Evolutionary conservation across 768 basidiomycete species (phyloP).

Genomic region (Phylloporus scabripes): DNA sequence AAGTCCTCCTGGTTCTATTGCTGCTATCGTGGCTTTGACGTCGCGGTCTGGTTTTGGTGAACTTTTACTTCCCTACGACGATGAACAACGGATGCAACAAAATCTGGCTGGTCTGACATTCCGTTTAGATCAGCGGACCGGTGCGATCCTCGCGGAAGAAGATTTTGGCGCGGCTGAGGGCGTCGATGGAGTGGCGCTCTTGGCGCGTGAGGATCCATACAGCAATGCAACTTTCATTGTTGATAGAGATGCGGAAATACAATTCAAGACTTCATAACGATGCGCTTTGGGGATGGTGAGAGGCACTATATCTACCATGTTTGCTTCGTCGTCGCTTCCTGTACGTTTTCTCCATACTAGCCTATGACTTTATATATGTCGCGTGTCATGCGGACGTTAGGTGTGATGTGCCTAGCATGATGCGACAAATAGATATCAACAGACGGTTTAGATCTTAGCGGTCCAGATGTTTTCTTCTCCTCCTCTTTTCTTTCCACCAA

Average conservation of each 20-base stretch:
- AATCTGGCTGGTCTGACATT: slow-evolving; percentile 51
- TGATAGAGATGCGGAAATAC: slow-evolving; percentile 1
- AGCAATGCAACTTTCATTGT: background rate
- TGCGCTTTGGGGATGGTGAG: background rate
- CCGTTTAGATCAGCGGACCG: slow-evolving; percentile 51
- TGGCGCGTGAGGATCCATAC: slow-evolving; percentile 10
- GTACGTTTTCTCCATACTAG: background rate
- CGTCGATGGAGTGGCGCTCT: slow-evolving; percentile 14
- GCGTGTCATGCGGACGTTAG: background rate
- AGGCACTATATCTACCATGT: background rate
- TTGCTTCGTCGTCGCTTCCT: background rate
- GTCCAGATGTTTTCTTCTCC: slow-evolving; percentile 26
- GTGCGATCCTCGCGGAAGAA: slow-evolving; percentile 58
- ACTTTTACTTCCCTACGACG: slow-evolving; percentile 55
- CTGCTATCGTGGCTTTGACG: slow-evolving; percentile 49
- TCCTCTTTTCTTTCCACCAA: slow-evolving; percentile 46
- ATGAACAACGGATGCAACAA: slow-evolving; percentile 37
- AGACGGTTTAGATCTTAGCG: slow-evolving; percentile 6
- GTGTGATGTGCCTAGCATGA: background rate
- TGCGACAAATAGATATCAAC: slow-evolving; percentile 23
- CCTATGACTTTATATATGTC: background rate
- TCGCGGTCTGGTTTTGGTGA: slow-evolving; percentile 59
- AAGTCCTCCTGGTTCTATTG: slow-evolving; percentile 56
- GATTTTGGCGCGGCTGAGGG: slow-evolving; percentile 11
- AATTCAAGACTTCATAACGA: slow-evolving; percentile 3